Base-by-base conservation (phyloP, 1,284 basidiomycete species). In the Termitomyces sp. region DNA sequence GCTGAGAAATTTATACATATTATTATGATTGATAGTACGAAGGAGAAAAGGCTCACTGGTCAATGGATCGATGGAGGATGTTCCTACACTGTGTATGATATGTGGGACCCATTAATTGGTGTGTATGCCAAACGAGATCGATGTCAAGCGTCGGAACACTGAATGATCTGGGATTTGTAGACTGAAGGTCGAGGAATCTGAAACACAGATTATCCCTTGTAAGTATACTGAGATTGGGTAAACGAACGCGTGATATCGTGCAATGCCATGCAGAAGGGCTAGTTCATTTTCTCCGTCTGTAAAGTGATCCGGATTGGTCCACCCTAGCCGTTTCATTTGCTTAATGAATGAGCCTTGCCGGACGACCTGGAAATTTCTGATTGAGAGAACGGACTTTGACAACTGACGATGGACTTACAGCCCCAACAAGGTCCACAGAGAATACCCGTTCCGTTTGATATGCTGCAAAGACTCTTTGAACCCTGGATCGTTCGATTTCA, bases 291-390 rank as follows among this genome's bases (percentile, higher is more conserved):
- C 66, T 1, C 52, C 44, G 8, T 59, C 60, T 3, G 69, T 65
- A 37, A 76, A 74, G 55, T 70, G 77, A 0, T 59, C 64, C 0
- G 72, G 68, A 13, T 64, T 55, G 0, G 77, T 80, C 81, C 81
- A 84, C 0, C 72, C 70, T 1, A 84, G 69, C 13, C 73, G 66
- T 34, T 65, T 59, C 74, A 81, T 79, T 66, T 83, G 83, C 54
- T 66, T 58, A 5, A 81, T 68, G 56, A 84, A 85, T 0, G 72
- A 71, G 1, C 72, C 73, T 63, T 85, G 83, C 0, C 82, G 78
- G 8, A 83, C 57, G 11, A 80, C 76, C 78, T 78, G 2, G 9
- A 13, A 16, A 13, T 14, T 5, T 10, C 42, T 13, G 8, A 24
- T 33, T 3, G 35, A 8, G 2, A 8, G 37, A 21, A 10, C 5